Base-by-base conservation (phyloP, 192 early-diverging fungal species). In the Geranomyces michiganensis region DNA sequence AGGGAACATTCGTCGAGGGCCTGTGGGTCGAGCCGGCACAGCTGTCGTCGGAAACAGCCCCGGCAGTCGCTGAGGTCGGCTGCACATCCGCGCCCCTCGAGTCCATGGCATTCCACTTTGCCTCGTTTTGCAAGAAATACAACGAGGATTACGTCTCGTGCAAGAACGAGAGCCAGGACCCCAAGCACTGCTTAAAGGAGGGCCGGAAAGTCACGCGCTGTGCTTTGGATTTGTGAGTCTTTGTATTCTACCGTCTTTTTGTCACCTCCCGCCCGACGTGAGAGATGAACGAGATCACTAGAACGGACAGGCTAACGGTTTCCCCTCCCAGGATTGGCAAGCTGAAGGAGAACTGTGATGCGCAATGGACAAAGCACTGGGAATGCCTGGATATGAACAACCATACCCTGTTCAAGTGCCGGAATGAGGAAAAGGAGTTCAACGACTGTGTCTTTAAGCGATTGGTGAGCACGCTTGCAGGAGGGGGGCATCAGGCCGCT, bases 141-240 rank as follows among this genome's bases (percentile, higher is more conserved):
- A 92, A 89, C 72, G 93, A 96, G 70, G 96, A 99, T 76, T 99
- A 92, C 74, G 94, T 99, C 91, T 84, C 93, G 44, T 99, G 96
- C 87, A 99, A 97, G 84, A 85, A 89, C 73, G 93, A 96, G 68
- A 91, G 84, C 77, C 87, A 88, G 62, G 91, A 97, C 73, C 96
- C 96, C 9, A 78, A 86, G 62, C 92, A 95, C 72, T 99, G 96
- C 70, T 80, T 99, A 47, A 87, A 89, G 83, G 96, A 99, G 68
- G 96, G 96, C 14, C 86, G 95, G 70, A 93, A 93, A 72, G 95
- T 97, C 72, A 99, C 96, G 46, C 90, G 96, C 17, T 99, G 96
- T 74, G 92, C 92, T 41, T 86, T 94, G 63, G 90, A 94, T 67
- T 78, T 87, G 79, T 73, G 30, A 7, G 65, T 76, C 32, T 44